Conservation (phyloP, 306 rosid genomes). For the Dalbergia cochinchinensis region DNA sequence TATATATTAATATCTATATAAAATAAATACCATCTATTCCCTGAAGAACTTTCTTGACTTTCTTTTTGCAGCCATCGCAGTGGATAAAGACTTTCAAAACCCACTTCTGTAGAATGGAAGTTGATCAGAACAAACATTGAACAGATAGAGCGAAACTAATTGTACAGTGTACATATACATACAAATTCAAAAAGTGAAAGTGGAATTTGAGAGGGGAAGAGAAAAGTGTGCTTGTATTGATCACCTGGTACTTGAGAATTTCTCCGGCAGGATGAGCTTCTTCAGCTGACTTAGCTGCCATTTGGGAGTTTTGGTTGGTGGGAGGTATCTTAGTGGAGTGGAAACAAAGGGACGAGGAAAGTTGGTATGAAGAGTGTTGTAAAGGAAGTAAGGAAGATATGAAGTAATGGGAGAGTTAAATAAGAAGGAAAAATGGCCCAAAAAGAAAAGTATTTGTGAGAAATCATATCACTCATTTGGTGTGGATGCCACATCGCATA, state of each 20-base stretch:
- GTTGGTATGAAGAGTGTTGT: constrained; percentile 30
- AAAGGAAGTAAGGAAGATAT: constrained; percentile 34
- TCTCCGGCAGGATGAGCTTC: constrained; percentile 53
- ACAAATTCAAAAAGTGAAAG: neutral
- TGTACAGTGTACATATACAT: neutral
- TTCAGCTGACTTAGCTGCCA: constrained; percentile 71
- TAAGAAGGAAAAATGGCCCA: neutral
- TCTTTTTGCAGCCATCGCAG: constrained; percentile 91
- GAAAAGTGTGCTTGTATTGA: neutral
- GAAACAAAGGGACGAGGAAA: constrained; percentile 42
- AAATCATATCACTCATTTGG: constrained; percentile 51
- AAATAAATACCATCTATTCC: constrained; percentile 69
- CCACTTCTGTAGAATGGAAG: constrained; percentile 70
- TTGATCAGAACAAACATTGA: constrained; percentile 18
- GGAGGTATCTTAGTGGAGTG: constrained; percentile 41
- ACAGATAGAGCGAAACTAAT: neutral
- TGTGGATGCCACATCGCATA: constrained; percentile 67
- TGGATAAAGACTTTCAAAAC: constrained; percentile 86
- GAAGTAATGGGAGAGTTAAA: constrained; percentile 39
- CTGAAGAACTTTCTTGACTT: constrained; percentile 86
- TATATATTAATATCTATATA: neutral
- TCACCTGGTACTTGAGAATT: constrained; percentile 78
- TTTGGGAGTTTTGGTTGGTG: constrained; percentile 44
- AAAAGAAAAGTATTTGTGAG: constrained; percentile 30
- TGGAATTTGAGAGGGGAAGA: neutral